Evolutionary conservation across 2,329 filamentous ascomycete genomes (phyloP), one percentile per base, ranked within the genome.

Genomic region (Myriosclerotinia duriaeana): DNA sequence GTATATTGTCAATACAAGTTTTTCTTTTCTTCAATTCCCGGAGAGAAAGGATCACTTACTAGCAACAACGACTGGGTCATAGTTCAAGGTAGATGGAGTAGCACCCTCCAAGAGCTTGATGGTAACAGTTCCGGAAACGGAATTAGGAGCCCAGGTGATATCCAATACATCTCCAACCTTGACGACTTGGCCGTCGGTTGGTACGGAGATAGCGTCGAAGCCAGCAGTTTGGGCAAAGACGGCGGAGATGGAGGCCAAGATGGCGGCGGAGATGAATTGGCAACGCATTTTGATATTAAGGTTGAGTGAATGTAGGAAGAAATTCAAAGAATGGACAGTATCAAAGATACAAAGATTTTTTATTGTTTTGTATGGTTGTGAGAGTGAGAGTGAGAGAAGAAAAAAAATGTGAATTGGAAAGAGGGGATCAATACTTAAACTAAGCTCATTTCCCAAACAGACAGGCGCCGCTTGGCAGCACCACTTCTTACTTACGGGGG

Each of bases 61-160:
- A 68, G 79, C 82, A 74, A 89, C 76, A 69, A 76, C 72, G 68
- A 76, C 72, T 53, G 73, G 69, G 44, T 79, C 73, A 50, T 80
- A 70, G 66, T 78, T 72, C 48, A 78, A 73, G 69, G 85, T 83
- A 60, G 76, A 79, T 68, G 80, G 78, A 68, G 76, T 76, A 5
- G 76, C 71, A 71, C 86, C 87, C 67, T 84, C 83, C 66, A 88
- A 78, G 68, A 89, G 81, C 72, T 77, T 74, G 76, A 89, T 83
- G 70, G 79, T 79, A 73, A 87, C 78, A 67, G 78, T 79, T 53
- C 78, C 76, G 77, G 80, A 81, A 68, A 77, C 72, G 63, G 77
- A 73, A 66, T 77, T 75, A 38, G 78, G 65, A 17, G 65, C 55
- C 86, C 86, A 89, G 70, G 77, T 76, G 75, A 89, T 80, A 69